phyloP scores from a whole-genome alignment of 1,284 basidiomycete genomes.

The Baeospora myosura region DNA sequence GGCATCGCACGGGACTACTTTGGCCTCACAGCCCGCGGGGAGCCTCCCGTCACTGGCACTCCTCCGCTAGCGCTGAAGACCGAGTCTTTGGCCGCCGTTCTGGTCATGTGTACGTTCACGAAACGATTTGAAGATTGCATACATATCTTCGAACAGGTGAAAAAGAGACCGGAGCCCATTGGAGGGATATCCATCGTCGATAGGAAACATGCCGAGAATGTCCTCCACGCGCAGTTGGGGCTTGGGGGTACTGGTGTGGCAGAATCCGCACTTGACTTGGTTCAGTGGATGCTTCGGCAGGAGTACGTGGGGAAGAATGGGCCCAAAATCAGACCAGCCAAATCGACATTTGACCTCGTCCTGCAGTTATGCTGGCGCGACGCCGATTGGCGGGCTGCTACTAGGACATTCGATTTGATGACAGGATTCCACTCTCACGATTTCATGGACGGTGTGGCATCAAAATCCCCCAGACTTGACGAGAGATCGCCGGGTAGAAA shows the following conservation, averaged over 20 bases:
- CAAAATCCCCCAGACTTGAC: slow-evolving; percentile 27
- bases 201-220: slow-evolving; percentile 48
- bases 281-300: slow-evolving; percentile 59
- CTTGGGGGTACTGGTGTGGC: slow-evolving; percentile 29
- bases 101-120: slow-evolving; percentile 47
- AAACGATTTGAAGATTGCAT: slow-evolving; percentile 39
- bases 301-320: slow-evolving; percentile 31
- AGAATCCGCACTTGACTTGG: slow-evolving; percentile 40
- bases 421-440: slow-evolving; percentile 50
- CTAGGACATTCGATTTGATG: slow-evolving; percentile 56
- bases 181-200: slow-evolving; percentile 37
- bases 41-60: slow-evolving; percentile 27
- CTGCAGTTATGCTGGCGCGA: slow-evolving; percentile 52
- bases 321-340: slow-evolving; percentile 38
- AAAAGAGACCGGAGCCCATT: slow-evolving; percentile 27
- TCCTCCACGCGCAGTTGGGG: slow-evolving; percentile 43
- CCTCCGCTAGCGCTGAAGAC: slow-evolving; percentile 25
- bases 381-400: slow-evolving; percentile 53
- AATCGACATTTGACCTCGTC: slow-evolving; percentile 48
- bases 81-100: slow-evolving; percentile 43
- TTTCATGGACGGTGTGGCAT: slow-evolving; percentile 40
- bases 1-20: slow-evolving; percentile 55
- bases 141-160: slow-evolving; percentile 52
- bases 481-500: slow-evolving; percentile 33
- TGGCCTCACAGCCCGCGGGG: slow-evolving; percentile 45